Base-by-base conservation (phyloP, 2,329 filamentous ascomycete genomes). In the Colletotrichum sp. region DNA sequence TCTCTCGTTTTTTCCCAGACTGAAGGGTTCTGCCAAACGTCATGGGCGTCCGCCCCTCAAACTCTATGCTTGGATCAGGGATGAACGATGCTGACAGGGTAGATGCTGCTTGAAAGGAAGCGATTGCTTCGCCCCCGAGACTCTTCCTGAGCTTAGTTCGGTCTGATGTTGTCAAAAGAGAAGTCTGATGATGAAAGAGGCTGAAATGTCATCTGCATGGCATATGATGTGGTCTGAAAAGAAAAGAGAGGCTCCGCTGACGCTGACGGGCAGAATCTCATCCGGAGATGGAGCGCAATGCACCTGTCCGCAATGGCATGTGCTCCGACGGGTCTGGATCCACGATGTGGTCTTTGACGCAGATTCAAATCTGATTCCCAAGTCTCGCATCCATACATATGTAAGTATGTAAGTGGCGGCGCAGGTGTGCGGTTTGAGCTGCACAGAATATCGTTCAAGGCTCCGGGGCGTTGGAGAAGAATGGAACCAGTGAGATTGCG, bases 401-500 rank as follows among this genome's bases (percentile, higher is more conserved):
- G 32, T 7, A 28, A 16, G 25, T 13, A 22, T 36, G 32, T 7
- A 28, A 16, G 25, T 39, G 22, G 65, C 43, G 32, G 32, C 25
- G 67, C 67, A 32, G n/a, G 10, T 18, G 18, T 60, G 52, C 25
- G 32, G 43, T 43, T 22, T 18, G 43, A 39, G 18, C 58, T 60
- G 39, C 34, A 67, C 25, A 48, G 55, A 71, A 60, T 27, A 66
- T 28, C 13, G 60, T 9, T 27, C 39, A 66, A 39, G 72, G 28
- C 34, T 52, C 58, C 32, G 36, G 22, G 32, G 32, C 48, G n/a
- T 65, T 64, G 64, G 56, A 68, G 65, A 68, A 64, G 48, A 66
- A 71, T 71, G 72, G 61, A 62, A 39, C 62, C 43, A 60, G 56
- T 30, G 56, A 68, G 62, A 68, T 75, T 73, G 64, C 62, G 56